Evolutionary conservation across 768 basidiomycete species (phyloP), one percentile per base, ranked within the genome.

Genomic region (Macrolepiota albuminosa): DNA sequence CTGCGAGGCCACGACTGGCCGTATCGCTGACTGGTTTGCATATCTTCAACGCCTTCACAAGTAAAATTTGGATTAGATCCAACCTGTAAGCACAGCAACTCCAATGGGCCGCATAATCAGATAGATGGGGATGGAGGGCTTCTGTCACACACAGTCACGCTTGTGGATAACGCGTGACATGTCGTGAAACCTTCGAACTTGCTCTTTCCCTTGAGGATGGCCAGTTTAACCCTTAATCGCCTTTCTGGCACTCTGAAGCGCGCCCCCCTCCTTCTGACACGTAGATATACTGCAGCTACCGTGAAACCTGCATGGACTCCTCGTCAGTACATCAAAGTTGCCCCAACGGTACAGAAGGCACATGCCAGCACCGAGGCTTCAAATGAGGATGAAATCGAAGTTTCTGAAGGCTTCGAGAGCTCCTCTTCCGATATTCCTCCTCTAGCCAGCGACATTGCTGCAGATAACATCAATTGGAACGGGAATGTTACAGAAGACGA

Each of bases 21-120:
- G 84, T 88, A 71, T 92, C 90, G 71, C 89, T 91, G 57, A 90
- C 90, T 89, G 60, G 46, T 21, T 7, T 37, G 10, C 33, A 58
- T 31, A 37, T 21, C 39, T 60, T 61, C 29, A 55, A 63, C 62
- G 26, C 29, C 29, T 45, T 34, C 36, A 48, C 42, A 48, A 5
- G 6, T 4, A 56, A 56, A n/a, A 49, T 29, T n/a, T 60, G 51
- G 49, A 45, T 53, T 39, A 36, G 8, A 62, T 63, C 63, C 66
- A 59, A 73, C 73, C 72, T 64, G 71, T 72, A 42, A 73, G 64
- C 13, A 73, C 60, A 39, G 68, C 71, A 48, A 73, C 70, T 36
- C 64, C 66, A 42, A 74, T 69, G 13, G 63, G 40, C 58, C 59
- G 54, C 64, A 66, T 68, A 55, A 55, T 42, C 53, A 24, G 24